A percentile compares a stretch with the other conserved stretches of the same genome.
Evolutionary conservation across 1,284 basidiomycete species (phyloP).

Genomic region (Melampsora americana): DNA sequence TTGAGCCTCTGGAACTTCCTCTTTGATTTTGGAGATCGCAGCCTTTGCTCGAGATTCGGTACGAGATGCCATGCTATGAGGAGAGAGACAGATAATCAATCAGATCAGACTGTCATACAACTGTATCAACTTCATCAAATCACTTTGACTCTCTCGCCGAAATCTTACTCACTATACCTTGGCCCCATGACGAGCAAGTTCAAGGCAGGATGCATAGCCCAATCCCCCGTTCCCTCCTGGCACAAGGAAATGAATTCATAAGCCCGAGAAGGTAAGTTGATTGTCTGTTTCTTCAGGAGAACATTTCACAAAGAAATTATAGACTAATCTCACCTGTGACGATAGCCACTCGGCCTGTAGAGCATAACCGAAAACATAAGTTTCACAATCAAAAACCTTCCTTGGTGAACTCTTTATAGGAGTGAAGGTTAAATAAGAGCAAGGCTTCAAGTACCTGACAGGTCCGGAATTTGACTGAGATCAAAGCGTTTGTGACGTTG

Average conservation of each 20-base stretch:
- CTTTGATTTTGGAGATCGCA: constrained; percentile 23
- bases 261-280: background rate
- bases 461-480: too few species aligned
- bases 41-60: background rate
- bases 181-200: constrained; percentile 9
- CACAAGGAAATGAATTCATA: too few species aligned
- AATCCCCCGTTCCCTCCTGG: constrained; percentile 1
- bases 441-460: too few species aligned
- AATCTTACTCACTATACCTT: constrained; percentile 12
- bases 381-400: too few species aligned
- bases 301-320: too few species aligned
- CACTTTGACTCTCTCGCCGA: background rate
- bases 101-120: background rate
- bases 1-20: constrained; percentile 45
- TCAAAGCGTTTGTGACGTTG: too few species aligned
- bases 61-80: background rate
- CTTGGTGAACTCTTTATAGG: too few species aligned
- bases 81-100: background rate
- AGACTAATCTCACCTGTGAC: constrained; percentile 6
- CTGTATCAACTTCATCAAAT: too few species aligned
- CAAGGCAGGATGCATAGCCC: background rate
- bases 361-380: background rate
- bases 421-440: too few species aligned
- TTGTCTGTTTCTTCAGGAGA: background rate
- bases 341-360: background rate